These are phyloP conservation scores for Lecanoromycetidae sp. DNA, from an alignment of 2,329 filamentous ascomycete genomes.

Conservation along the genomic window DNA sequence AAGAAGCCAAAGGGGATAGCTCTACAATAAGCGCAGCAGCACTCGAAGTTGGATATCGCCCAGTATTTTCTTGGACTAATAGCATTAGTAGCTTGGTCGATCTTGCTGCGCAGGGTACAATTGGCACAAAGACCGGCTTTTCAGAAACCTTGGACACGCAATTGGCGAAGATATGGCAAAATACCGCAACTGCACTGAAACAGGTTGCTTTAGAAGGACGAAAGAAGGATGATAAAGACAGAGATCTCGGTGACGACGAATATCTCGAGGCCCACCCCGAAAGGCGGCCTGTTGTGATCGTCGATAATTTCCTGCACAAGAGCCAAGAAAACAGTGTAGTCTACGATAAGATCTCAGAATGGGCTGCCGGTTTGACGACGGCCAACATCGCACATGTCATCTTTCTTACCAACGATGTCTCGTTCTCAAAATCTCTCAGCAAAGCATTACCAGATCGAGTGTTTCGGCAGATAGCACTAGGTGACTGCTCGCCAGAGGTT, in stretches of 20 bases:
- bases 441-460: conserved; percentile 84
- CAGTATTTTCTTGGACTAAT: conserved; percentile 94
- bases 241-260: conserved; percentile 63
- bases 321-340: conserved; percentile 55
- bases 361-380: conserved; percentile 75
- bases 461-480: conserved; percentile 73
- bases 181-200: conserved; percentile 66
- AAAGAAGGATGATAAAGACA: conserved; percentile 61
- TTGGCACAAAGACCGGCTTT: conserved; percentile 87
- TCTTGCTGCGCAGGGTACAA: conserved; percentile 83
- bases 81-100: conserved; percentile 86
- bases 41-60: conserved; percentile 72
- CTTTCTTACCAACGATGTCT: conserved; percentile 81
- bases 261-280: conserved; percentile 86
- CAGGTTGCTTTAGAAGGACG: conserved; percentile 59
- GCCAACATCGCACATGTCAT: conserved; percentile 88
- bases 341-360: conserved; percentile 69
- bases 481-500: conserved; percentile 73
- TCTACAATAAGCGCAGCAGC: conserved; percentile 75
- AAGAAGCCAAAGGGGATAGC: conserved; percentile 79
- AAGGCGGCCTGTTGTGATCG: conserved; percentile 66
- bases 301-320: conserved; percentile 86
- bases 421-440: conserved; percentile 74
- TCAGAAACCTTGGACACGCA: conserved; percentile 86
- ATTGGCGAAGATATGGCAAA: conserved; percentile 77